These are phyloP conservation scores for Kodamaea plutei DNA, from an alignment of 1,139 yeast genomes.

Conservation along the genomic window DNA sequence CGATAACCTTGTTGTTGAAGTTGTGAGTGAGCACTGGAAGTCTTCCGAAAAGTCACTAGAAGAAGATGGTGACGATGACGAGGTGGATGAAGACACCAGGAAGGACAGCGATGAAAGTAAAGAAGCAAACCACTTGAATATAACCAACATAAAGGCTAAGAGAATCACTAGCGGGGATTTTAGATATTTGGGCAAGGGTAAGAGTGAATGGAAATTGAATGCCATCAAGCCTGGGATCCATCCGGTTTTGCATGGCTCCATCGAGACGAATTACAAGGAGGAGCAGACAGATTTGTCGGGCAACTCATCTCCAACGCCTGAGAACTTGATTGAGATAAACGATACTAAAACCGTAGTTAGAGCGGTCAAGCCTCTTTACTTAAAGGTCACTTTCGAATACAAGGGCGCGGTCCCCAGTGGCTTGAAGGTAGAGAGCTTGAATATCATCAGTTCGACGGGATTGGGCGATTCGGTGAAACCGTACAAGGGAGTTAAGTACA, in stretches of 20 bases:
- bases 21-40: slow-evolving; percentile 27
- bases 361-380: slow-evolving; percentile 45
- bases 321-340: slow-evolving; percentile 5
- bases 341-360: slow-evolving; percentile 5
- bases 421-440: slow-evolving; percentile 60
- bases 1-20: slow-evolving; percentile 52
- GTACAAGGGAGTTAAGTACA: slow-evolving; percentile 88
- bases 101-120: slow-evolving; percentile 2
- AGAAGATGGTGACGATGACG: slow-evolving; percentile 9
- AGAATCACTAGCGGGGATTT: slow-evolving; percentile 75
- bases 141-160: slow-evolving; percentile 41
- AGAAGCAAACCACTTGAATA: slow-evolving; percentile 5
- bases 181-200: slow-evolving; percentile 47
- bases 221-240: slow-evolving; percentile 59
- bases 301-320: not conserved
- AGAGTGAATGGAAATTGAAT: slow-evolving; percentile 71
- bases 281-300: slow-evolving; percentile 5
- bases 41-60: slow-evolving; percentile 11
- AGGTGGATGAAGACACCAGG: slow-evolving; percentile 7
- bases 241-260: slow-evolving; percentile 63
- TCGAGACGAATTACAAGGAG: slow-evolving; percentile 10
- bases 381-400: slow-evolving; percentile 52
- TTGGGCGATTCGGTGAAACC: slow-evolving; percentile 65
- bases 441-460: slow-evolving; percentile 57
- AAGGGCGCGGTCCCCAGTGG: slow-evolving; percentile 80